Percentiles rank a stretch among this genome's conserved stretches.
Evolutionary conservation across 2,329 filamentous ascomycete genomes (phyloP).

Genomic region (Aureobasidium uvarum): DNA sequence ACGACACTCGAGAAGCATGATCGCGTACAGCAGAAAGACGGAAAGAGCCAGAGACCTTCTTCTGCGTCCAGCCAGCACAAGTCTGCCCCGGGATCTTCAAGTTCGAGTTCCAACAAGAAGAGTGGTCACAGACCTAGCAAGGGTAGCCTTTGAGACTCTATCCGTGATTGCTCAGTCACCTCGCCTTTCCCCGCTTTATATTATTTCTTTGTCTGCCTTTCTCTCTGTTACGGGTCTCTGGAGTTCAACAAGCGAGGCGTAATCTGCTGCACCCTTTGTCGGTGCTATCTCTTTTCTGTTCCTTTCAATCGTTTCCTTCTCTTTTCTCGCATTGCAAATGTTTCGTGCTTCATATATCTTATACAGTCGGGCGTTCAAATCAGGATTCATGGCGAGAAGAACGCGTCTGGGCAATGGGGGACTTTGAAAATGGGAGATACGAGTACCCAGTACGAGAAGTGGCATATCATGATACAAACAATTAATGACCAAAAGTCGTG

Average conservation of each 20-base stretch:
- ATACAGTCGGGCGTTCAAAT: not conserved
- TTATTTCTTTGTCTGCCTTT: not conserved
- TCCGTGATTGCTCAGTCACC: not conserved
- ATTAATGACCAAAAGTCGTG: not conserved
- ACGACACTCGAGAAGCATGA: constrained; percentile 11
- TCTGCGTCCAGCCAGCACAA: constrained; percentile 7
- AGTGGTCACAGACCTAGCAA: not conserved
- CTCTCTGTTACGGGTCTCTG: not conserved
- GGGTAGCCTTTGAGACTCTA: not conserved
- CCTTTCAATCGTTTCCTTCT: not conserved
- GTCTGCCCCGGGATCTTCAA: not conserved
- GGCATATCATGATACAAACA: not conserved
- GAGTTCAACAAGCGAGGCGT: constrained; percentile 17
- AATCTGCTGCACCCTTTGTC: not conserved
- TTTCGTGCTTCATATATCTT: not conserved
- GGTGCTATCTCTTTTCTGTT: not conserved
- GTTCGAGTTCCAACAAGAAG: constrained; percentile 2
- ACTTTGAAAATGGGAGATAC: not conserved
- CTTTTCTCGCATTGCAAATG: not conserved
- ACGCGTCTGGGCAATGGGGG: not conserved
- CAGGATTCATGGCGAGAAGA: not conserved
- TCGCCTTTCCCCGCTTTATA: too few relatives aligned
- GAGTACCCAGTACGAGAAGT: not conserved
- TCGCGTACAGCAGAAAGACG: not conserved
- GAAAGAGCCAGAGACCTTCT: constrained; percentile 2